Percentiles rank a stretch among this genome's conserved stretches.
These are phyloP conservation scores for Sechiopsis laciniata DNA, from an alignment of 306 rosid species.

Conservation along the genomic window DNA sequence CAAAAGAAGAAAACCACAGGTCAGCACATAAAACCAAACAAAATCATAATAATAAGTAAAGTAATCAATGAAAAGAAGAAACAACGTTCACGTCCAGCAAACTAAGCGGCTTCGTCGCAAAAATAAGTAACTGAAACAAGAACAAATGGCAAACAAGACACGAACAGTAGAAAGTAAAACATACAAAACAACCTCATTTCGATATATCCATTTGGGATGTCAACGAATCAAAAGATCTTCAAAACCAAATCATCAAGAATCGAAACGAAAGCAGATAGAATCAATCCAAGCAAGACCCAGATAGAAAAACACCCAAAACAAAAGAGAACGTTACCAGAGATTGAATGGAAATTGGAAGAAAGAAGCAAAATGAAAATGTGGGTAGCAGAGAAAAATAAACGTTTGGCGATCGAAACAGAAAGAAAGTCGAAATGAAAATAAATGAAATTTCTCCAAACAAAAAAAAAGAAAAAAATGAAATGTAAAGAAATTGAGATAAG, in stretches of 20 bases:
- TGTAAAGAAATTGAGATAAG: neutral
- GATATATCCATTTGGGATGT: neutral
- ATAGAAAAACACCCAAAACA: neutral
- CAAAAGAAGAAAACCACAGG: neutral
- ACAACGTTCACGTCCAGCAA: slow-evolving; percentile 14
- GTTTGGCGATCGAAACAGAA: neutral
- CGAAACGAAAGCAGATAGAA: neutral
- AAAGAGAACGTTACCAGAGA: neutral
- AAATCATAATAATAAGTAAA: neutral
- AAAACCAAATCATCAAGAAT: neutral
- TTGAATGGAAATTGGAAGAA: slow-evolving; percentile 5
- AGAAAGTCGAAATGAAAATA: slow-evolving; percentile 15
- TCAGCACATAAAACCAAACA: neutral
- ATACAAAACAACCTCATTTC: neutral
- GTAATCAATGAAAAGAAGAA: neutral
- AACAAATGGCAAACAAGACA: neutral
- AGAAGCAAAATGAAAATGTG: neutral
- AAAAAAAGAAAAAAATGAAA: neutral
- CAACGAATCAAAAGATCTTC: slow-evolving; percentile 7
- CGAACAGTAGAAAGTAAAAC: slow-evolving; percentile 7
- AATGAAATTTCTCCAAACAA: neutral
- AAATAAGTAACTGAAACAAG: slow-evolving; percentile 13
- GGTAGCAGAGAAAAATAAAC: neutral
- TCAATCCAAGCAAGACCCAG: slow-evolving; percentile 15
- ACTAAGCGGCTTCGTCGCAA: neutral